phyloP scores from a whole-genome alignment of 148 eudicot species.

The Linanthus parryae region DNA sequence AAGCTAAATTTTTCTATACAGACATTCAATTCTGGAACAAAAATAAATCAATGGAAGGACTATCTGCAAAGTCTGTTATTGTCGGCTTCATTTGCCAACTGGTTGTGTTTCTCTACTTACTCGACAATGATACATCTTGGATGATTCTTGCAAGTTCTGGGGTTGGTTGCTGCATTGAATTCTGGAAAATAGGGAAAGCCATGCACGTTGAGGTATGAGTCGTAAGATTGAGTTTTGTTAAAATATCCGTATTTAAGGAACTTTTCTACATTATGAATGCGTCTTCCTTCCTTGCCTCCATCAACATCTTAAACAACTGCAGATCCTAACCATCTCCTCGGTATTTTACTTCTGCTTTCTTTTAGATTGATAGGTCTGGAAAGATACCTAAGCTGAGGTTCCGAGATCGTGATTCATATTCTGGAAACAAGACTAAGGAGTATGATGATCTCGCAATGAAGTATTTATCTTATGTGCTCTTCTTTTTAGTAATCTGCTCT shows the following conservation, averaged over 20 bases:
- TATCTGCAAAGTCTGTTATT: slow-evolving; percentile 87
- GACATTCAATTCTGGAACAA: slow-evolving; percentile 99
- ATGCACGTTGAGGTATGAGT: slow-evolving; percentile 90
- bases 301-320: too few species aligned
- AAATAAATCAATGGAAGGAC: slow-evolving; percentile 98
- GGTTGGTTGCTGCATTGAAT: slow-evolving; percentile 90
- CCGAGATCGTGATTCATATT: slow-evolving; percentile 88
- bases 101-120: slow-evolving; percentile 83
- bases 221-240: too few species aligned
- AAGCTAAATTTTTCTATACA: slow-evolving; percentile 17
- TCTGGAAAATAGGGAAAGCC: slow-evolving; percentile 99
- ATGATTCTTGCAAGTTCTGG: slow-evolving; percentile 98
- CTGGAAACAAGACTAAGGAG: slow-evolving; percentile 91
- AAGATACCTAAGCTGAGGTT: slow-evolving; percentile 78
- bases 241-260: too few species aligned
- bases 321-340: too few species aligned
- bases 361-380: slow-evolving; percentile 86
- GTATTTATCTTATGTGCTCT: slow-evolving; percentile 78
- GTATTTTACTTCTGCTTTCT: slow-evolving; percentile 5
- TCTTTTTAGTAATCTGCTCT: slow-evolving; percentile 77
- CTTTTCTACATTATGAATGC: too few species aligned
- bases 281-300: too few species aligned
- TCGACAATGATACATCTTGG: slow-evolving; percentile 98
- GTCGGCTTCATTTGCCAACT: slow-evolving; percentile 83
- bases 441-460: slow-evolving; percentile 99